Evolutionary conservation across 1,139 yeast species (phyloP), one percentile per base, ranked within the genome.

Genomic region (Geotrichum carabidarum): DNA sequence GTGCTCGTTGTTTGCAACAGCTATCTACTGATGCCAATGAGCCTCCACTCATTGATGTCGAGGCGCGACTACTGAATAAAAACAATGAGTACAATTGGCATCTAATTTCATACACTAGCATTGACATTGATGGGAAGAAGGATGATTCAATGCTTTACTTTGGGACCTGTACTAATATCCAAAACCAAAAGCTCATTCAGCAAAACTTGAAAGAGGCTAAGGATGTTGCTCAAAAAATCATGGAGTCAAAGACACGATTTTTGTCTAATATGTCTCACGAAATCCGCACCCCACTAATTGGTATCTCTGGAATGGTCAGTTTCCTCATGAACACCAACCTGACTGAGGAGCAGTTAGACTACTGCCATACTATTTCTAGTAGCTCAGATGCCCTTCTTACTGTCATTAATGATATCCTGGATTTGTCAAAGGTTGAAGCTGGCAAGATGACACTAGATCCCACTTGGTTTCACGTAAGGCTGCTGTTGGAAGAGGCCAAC

Each of bases 231-330:
- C 96, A 89, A 71, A 80, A 87, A 41, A 95, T 96, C 1, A 88
- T 87, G 71, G 96, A 89, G 65, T 93, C 95, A n/a, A 89, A 89
- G 65, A 86, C 96, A 0, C 90, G 88, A 8, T 89, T 89, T 68
- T 84, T 89, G 65, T 95, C 96, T 9, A 90, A 89, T 68, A 89
- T 80, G 83, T 63, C 66, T 17, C 67, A 90, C 67, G 97, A 90
- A 71, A 78, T 90, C 66, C 78, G 96, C 61, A 90, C 97, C 0
- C 97, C 97, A 2, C 73, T 90, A 62, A 90, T 90, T 71, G 97
- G 97, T 68, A 90, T 90, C 37, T 74, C 91, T 46, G 97, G 97
- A 58, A 89, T 90, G 96, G 88, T 96, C 0, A 85, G 94, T n/a
- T 87, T 90, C 61, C 88, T 96, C 2, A 74, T 86, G 58, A 94